These are phyloP conservation scores for Apiospora arundinis DNA, from an alignment of 2,329 filamentous ascomycete genomes.

Conservation along the genomic window DNA sequence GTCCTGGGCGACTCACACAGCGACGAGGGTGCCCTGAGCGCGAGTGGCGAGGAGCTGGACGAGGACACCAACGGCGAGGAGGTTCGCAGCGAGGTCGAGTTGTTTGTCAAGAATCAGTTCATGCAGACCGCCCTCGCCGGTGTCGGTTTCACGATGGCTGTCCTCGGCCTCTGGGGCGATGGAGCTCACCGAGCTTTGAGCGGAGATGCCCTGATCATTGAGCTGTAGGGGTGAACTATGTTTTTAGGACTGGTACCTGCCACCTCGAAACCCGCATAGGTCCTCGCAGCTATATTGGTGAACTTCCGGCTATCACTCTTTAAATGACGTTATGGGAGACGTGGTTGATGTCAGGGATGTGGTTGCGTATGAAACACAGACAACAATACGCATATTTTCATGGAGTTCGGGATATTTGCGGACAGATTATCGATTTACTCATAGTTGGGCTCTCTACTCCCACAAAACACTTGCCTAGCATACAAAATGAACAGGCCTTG, in stretches of 20 bases:
- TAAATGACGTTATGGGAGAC: background rate
- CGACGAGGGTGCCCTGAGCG: slow-evolving; percentile 53
- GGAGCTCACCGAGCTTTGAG: slow-evolving; percentile 44
- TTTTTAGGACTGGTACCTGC: background rate
- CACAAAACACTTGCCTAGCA: background rate
- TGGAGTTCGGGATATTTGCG: background rate
- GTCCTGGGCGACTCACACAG: slow-evolving; percentile 60
- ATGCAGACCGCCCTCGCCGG: slow-evolving; percentile 61
- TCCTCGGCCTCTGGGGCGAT: slow-evolving; percentile 72
- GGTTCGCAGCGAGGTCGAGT: slow-evolving; percentile 62
- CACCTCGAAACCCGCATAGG: background rate
- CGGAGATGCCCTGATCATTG: slow-evolving; percentile 30
- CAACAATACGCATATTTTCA: background rate
- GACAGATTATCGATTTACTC: background rate
- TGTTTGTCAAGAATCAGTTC: slow-evolving; percentile 59
- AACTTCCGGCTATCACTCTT: background rate
- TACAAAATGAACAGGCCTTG: background rate
- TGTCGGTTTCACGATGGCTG: slow-evolving; percentile 64
- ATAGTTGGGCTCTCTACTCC: slow-evolving; percentile 4
- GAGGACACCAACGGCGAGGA: slow-evolving; percentile 66
- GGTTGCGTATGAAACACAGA: background rate
- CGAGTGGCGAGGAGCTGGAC: slow-evolving; percentile 50
- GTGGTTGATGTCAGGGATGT: background rate
- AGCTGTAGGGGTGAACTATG: slow-evolving; percentile 27
- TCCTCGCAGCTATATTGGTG: background rate